Evolutionary conservation across 768 basidiomycete genomes (phyloP), one percentile per base, ranked within the genome.

Genomic region (Ramaria sp.): DNA sequence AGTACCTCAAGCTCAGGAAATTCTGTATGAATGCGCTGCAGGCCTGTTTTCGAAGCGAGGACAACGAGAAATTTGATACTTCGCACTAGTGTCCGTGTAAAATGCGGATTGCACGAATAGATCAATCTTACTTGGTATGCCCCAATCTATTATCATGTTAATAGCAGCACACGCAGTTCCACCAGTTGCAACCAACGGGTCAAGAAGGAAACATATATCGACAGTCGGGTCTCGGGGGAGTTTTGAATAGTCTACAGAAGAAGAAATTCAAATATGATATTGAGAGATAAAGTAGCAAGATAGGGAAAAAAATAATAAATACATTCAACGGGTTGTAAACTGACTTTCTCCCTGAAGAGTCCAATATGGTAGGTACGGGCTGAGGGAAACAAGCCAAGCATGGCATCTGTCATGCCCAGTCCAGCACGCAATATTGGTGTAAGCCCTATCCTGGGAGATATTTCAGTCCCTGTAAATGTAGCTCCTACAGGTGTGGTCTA

Each of bases 341-440:
- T 83, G 15, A 86, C 80, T 66, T 89, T 92, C 72, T 91, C 93
- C 54, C 93, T 76, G 70, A 82, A 96, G 20, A 97, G 70, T 20
- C 94, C 94, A 45, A 97, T 78, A 66, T 96, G 93, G 63, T 92
- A 91, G 3, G 96, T 91, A 7, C 84, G 82, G 1, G 92, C 88
- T 24, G 76, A 87, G 77, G 92, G 93, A 69, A 94, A 95, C 51
- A 94, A 74, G 53, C 80, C 80, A 59, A 94, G 72, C 66, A 96
- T 70, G 20, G 88, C 90, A 63, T 95, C 91, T 0, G 87, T 80
- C 91, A 98, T 94, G 17, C 92, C 91, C 60, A 94, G 72, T 5
- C 95, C 95, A 31, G 95, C 95, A 39, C 95, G 83, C 56, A 98
- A 75, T 63, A 98, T 91, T 41, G 95, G 95, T 2, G 90, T 85